Conservation (phyloP, 805 yeast species). For the Yamadazyma olivae region DNA sequence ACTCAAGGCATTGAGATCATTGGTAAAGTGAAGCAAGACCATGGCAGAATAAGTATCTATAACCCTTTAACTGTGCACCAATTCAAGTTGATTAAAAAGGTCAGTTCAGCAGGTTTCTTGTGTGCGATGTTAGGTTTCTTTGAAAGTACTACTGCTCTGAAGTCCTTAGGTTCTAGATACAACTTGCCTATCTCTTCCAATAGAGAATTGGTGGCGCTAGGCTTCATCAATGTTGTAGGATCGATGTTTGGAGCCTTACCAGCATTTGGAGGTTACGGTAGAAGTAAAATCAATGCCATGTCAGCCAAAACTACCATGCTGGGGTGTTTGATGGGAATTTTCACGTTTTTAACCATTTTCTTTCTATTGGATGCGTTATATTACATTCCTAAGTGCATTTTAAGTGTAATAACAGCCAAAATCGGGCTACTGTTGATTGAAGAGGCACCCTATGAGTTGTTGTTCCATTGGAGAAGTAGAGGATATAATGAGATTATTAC, state of each 20-base stretch:
- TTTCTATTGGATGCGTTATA: conserved; percentile 62
- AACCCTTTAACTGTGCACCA: conserved; percentile 55
- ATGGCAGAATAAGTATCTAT: conserved; percentile 43
- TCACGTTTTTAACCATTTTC: conserved; percentile 63
- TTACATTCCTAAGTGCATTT: conserved; percentile 73
- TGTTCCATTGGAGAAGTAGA: conserved; percentile 65
- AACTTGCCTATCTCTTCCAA: conserved; percentile 77
- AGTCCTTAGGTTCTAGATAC: conserved; percentile 73
- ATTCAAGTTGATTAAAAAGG: conserved; percentile 49
- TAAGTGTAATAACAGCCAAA: conserved; percentile 74
- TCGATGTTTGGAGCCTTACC: conserved; percentile 75
- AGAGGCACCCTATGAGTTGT: conserved; percentile 78
- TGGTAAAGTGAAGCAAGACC: conserved; percentile 57
- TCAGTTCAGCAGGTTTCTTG: conserved; percentile 67
- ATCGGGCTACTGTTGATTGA: conserved; percentile 66
- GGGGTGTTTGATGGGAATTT: conserved; percentile 79
- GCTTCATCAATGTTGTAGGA: conserved; percentile 65
- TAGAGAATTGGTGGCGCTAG: conserved; percentile 88
- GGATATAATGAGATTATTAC: conserved; percentile 75
- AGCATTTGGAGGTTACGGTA: conserved; percentile 93
- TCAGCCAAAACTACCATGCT: conserved; percentile 81
- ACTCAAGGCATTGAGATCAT: conserved; percentile 60
- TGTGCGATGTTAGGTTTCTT: conserved; percentile 87
- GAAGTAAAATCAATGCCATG: conserved; percentile 83
- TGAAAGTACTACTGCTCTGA: conserved; percentile 90